Percentiles rank a stretch among this genome's conserved stretches.
phyloP scores from a whole-genome alignment of 768 basidiomycete species.

The Boletus edulis region DNA sequence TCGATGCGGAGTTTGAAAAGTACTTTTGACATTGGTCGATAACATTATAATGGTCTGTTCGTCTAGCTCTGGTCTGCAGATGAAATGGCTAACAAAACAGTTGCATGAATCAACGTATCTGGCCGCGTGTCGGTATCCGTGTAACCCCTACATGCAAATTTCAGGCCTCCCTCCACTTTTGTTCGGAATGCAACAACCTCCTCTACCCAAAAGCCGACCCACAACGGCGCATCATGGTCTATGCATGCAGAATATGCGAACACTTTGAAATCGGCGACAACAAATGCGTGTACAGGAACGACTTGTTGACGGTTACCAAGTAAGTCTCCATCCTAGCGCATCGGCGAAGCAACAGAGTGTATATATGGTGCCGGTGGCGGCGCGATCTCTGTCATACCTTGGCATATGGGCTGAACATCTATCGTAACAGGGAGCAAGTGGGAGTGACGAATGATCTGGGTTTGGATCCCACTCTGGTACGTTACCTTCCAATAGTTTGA shows the following conservation, averaged over 20 bases:
- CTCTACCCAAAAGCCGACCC: constrained; percentile 92
- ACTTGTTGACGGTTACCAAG: constrained; percentile 92
- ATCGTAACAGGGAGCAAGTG: constrained; percentile 73
- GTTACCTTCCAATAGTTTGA: constrained; percentile 14
- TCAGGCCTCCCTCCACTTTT: constrained; percentile 86
- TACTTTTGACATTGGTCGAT: constrained; percentile 10
- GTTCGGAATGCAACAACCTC: constrained; percentile 93
- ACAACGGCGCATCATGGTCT: constrained; percentile 80
- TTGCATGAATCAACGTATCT: constrained; percentile 1
- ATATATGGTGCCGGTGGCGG: constrained; percentile 8
- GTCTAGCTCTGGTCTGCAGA: constrained; percentile 1
- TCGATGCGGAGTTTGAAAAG: constrained; percentile 29
- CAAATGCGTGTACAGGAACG: constrained; percentile 90
- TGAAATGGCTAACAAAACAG: constrained; percentile 14
- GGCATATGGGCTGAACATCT: constrained; percentile 2
- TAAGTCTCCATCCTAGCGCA: constrained; percentile 34
- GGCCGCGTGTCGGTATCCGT: neutral
- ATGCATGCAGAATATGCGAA: constrained; percentile 86
- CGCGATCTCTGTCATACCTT: constrained; percentile 1
- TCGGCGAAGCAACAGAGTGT: neutral
- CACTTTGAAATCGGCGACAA: constrained; percentile 86
- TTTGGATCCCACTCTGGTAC: constrained; percentile 83
- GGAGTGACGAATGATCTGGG: constrained; percentile 89
- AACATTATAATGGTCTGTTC: constrained; percentile 28
- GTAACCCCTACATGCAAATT: neutral